phyloP scores from a whole-genome alignment of 257 asterid genomes.

The Solanum megistacrolobum region DNA sequence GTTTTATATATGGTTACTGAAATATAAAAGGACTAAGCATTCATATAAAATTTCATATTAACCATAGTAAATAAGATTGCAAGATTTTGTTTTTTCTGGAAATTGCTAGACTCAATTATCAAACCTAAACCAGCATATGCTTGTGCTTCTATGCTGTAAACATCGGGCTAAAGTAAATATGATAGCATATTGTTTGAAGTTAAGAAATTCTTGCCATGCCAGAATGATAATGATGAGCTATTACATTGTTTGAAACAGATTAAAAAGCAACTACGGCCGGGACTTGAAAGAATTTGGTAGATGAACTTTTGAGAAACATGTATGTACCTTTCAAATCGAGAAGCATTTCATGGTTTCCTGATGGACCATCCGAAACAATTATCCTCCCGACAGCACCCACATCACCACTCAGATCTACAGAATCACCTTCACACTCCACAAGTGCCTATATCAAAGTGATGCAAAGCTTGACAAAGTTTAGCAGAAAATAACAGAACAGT shows the following conservation, averaged over 20 bases:
- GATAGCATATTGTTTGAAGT: neutral
- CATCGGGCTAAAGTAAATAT: neutral
- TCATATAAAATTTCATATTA: neutral
- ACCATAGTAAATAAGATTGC: neutral
- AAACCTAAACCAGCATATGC: neutral
- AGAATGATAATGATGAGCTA: neutral
- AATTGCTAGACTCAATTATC: neutral
- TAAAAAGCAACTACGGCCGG: neutral
- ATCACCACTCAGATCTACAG: slow-evolving; percentile 93
- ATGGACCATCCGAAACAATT: slow-evolving; percentile 53
- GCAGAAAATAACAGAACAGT: neutral
- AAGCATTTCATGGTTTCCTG: slow-evolving; percentile 55
- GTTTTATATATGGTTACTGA: slow-evolving; percentile 82
- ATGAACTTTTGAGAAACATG: neutral
- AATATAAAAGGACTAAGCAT: slow-evolving; percentile 1
- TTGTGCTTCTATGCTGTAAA: neutral
- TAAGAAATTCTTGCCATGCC: neutral
- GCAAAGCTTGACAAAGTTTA: neutral
- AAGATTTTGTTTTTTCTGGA: neutral
- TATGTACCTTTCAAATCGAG: slow-evolving; percentile 83
- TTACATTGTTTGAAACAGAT: neutral
- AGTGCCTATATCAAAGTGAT: slow-evolving; percentile 46
- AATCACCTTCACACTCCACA: slow-evolving; percentile 88
- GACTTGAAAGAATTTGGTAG: neutral
- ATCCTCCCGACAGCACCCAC: slow-evolving; percentile 84